phyloP scores from a whole-genome alignment of 176 grass and related monocot species.

The Phoenix dactylifera region DNA sequence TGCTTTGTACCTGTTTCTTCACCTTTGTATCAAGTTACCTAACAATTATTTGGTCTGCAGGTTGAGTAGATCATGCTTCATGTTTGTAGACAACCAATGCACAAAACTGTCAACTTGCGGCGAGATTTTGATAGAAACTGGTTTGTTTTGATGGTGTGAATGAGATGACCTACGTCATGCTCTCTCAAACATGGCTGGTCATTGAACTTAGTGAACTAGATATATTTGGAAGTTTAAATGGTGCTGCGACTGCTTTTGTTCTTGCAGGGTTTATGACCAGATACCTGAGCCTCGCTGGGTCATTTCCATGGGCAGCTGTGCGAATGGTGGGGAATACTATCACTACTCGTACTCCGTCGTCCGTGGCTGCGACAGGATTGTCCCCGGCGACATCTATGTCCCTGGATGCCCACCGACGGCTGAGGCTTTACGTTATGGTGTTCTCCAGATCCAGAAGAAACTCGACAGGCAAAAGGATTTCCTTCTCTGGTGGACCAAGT shows the following conservation, averaged over 20 bases:
- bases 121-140: too few species aligned
- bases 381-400: slow-evolving; percentile 86
- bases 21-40: too few species aligned
- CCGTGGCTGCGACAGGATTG: slow-evolving; percentile 88
- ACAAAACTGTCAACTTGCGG: too few species aligned
- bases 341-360: slow-evolving; percentile 96
- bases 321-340: slow-evolving; percentile 93
- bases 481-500: slow-evolving; percentile 96
- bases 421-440: slow-evolving; percentile 86
- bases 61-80: too few species aligned
- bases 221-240: too few species aligned
- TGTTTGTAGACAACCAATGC: too few species aligned
- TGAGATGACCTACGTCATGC: too few species aligned
- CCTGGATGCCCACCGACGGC: slow-evolving; percentile 93
- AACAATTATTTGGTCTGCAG: too few species aligned
- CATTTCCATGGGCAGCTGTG: slow-evolving; percentile 96
- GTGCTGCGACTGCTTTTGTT: neutral
- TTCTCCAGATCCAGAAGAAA: slow-evolving; percentile 98
- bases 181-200: too few species aligned
- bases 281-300: slow-evolving; percentile 97
- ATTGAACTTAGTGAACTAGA: too few species aligned
- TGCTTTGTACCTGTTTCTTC: too few species aligned
- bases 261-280: slow-evolving; percentile 53
- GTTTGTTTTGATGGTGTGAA: too few species aligned
- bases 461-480: slow-evolving; percentile 97